Conservation (phyloP, 2,329 filamentous ascomycete genomes). For the Paecilomyces sp. region DNA sequence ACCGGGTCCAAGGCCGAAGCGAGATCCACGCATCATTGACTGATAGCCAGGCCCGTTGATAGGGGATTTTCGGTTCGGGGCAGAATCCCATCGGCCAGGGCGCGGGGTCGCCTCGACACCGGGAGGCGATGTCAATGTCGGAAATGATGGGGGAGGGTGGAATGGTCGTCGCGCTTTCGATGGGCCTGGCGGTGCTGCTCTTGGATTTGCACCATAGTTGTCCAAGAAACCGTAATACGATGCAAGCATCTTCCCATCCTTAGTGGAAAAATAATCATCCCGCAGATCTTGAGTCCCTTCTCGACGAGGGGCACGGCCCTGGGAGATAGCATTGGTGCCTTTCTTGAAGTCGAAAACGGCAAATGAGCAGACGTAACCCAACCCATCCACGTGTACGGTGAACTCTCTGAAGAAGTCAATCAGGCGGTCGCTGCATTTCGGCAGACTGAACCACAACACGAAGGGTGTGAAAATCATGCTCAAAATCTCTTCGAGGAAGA, state of each 20-base stretch:
- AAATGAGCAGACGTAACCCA: slow-evolving; percentile 95
- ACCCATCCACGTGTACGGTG: slow-evolving; percentile 89
- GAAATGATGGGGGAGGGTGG: slow-evolving; percentile 68
- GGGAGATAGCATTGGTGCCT: slow-evolving; percentile 52
- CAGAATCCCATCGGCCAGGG: slow-evolving; percentile 27
- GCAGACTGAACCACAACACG: slow-evolving; percentile 77
- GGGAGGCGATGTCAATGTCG: slow-evolving; percentile 58
- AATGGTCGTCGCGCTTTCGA: slow-evolving; percentile 47
- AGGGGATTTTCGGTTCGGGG: slow-evolving; percentile 12
- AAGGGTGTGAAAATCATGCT: slow-evolving; percentile 90
- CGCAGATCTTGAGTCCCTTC: slow-evolving; percentile 55
- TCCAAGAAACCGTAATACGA: slow-evolving; percentile 94
- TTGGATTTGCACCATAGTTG: slow-evolving; percentile 74
- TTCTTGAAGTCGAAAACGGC: slow-evolving; percentile 97
- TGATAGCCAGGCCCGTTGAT: slow-evolving; percentile 16
- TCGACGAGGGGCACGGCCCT: slow-evolving; percentile 25
- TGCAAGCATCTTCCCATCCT: slow-evolving; percentile 97
- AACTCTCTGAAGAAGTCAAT: slow-evolving; percentile 98
- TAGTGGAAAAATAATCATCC: slow-evolving; percentile 88
- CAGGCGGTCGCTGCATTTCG: slow-evolving; percentile 82
- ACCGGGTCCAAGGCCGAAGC: slow-evolving; percentile 13
- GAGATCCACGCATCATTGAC: slow-evolving; percentile 19
- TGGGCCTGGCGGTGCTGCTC: slow-evolving; percentile 55
- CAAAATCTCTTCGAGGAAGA: slow-evolving; percentile 86
- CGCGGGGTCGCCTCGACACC: slow-evolving; percentile 40